phyloP scores from a whole-genome alignment of 768 basidiomycete genomes.

The Kwoniella pini region DNA sequence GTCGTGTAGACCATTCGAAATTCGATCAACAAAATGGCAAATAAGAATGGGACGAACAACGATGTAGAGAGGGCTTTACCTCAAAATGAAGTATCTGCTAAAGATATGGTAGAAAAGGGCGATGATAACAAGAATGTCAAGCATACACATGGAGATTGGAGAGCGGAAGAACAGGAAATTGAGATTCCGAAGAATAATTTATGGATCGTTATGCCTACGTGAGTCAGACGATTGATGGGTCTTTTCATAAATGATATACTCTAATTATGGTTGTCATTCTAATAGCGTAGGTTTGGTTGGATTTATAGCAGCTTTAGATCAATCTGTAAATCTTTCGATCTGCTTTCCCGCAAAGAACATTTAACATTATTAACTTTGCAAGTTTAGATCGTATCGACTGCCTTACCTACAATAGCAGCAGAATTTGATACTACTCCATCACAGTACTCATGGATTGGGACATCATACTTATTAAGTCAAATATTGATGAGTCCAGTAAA shows the following conservation, averaged over 20 bases:
- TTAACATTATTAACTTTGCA: too few species aligned
- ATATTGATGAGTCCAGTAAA: slow-evolving; percentile 47
- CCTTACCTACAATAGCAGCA: slow-evolving; percentile 45
- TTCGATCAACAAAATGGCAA: too few species aligned
- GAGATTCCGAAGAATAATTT: slow-evolving; percentile 39
- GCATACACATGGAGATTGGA: too few species aligned
- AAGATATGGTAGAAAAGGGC: neutral
- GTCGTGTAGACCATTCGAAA: too few species aligned
- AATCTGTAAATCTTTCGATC: slow-evolving; percentile 24
- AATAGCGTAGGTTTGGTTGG: slow-evolving; percentile 33
- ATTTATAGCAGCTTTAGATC: slow-evolving; percentile 48
- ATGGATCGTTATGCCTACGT: slow-evolving; percentile 36
- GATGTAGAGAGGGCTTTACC: too few species aligned
- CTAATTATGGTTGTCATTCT: too few species aligned
- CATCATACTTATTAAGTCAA: slow-evolving; percentile 45
- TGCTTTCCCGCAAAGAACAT: neutral
- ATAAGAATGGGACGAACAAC: too few species aligned
- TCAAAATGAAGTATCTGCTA: neutral
- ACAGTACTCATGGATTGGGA: slow-evolving; percentile 50
- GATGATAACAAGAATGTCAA: neutral
- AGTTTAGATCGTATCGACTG: slow-evolving; percentile 39
- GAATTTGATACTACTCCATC: slow-evolving; percentile 47
- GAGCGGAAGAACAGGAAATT: neutral
- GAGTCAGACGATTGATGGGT: too few species aligned
- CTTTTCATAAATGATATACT: too few species aligned